Conservation (phyloP, 2,329 filamentous ascomycete species). For the Cladorrhinum sp. region DNA sequence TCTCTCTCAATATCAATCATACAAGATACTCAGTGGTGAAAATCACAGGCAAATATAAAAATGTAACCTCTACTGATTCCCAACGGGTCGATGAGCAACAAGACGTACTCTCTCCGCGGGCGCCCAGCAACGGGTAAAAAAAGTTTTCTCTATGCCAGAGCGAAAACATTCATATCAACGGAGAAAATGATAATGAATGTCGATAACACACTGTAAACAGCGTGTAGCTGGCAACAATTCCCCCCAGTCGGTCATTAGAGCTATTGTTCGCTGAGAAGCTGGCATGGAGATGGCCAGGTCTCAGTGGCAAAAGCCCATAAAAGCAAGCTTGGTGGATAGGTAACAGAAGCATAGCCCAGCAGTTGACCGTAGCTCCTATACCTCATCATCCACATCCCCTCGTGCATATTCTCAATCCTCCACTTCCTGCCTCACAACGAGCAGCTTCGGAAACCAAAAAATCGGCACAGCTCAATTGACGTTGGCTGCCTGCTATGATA, state of each 20-base stretch:
- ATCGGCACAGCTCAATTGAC: constrained; percentile 28
- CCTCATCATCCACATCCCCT: neutral
- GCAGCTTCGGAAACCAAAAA: neutral
- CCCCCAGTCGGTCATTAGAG: neutral
- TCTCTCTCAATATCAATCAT: too few species aligned
- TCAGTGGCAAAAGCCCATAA: neutral
- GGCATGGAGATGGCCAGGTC: neutral
- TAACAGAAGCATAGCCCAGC: neutral
- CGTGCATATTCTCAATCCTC: neutral
- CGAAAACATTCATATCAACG: constrained; percentile 54
- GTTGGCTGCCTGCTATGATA: constrained; percentile 40
- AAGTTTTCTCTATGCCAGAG: constrained; percentile 51
- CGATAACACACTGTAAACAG: constrained; percentile 39
- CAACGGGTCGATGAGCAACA: constrained; percentile 51
- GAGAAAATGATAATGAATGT: constrained; percentile 44
- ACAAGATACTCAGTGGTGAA: too few species aligned
- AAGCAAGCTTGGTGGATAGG: neutral
- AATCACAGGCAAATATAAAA: neutral
- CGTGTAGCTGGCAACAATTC: constrained; percentile 26
- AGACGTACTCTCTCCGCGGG: constrained; percentile 56
- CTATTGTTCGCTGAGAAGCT: neutral
- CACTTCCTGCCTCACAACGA: constrained; percentile 8
- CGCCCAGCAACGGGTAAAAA: constrained; percentile 57
- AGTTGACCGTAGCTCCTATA: neutral
- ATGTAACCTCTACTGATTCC: constrained; percentile 62